Base-by-base conservation (phyloP, 2,329 filamentous ascomycete species). In the Didymella pomorum region DNA sequence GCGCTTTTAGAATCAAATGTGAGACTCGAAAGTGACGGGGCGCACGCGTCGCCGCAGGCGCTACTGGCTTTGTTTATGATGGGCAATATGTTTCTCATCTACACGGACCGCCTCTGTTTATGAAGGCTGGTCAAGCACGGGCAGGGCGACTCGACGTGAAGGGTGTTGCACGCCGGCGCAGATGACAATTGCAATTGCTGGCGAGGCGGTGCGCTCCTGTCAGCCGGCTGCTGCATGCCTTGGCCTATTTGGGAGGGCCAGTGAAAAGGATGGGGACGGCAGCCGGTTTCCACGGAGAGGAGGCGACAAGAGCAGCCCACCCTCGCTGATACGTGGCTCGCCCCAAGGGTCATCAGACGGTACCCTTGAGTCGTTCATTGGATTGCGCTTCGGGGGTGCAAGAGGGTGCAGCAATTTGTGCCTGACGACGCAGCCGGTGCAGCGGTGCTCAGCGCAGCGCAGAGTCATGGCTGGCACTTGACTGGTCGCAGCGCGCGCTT, bases 261-360 rank as follows among this genome's bases (percentile, higher is more conserved):
- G 41, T 54, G 42, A 47, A 51, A 45, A 56, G 39, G 52, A 48
- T 55, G 56, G 52, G 52, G 58, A 56, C 51, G 50, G 57, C 56
- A 62, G 58, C 58, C 56, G 62, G 62, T 62, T 60, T 56, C 33
- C 56, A 62, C 60, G 60, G 57, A 51, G 44, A 53, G 57, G 46
- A 58, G 61, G 58, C 61, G 49, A 57, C 49, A 57, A 57, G 52
- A 52, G 55, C 52, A 53, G 28, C 41, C 41, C 50, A 46, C 42
- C 55, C 52, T 39, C 52, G 58, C 62, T 43, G 47, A 64, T 69
- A 71, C 67, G 69, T 73, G 69, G 71, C 72, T 68, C 66, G 61
- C 68, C 57, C 60, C 58, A 61, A 53, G 66, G 62, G 37, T 60
- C 63, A 56, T 56, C 61, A 62, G 64, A 62, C 41, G 61, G 67